A percentile compares a stretch with the other conserved stretches of the same genome.
phyloP scores from a whole-genome alignment of 2,329 filamentous ascomycete species.

The Cladophialophora bantiana region DNA sequence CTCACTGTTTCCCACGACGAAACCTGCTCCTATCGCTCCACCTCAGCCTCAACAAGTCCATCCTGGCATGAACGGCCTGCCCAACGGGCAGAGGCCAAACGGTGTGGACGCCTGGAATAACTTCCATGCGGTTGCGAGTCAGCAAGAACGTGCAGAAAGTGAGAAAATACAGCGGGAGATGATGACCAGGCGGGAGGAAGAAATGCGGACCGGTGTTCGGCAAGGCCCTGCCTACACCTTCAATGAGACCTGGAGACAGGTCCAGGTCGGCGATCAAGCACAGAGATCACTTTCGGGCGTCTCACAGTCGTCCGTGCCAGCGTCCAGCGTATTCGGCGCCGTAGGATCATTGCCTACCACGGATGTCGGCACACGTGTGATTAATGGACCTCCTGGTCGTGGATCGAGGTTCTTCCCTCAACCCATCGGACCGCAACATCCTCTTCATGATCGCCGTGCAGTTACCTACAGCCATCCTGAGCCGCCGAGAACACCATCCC shows the following conservation, averaged over 20 bases:
- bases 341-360: slow-evolving; percentile 48
- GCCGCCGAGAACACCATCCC: slow-evolving; percentile 52
- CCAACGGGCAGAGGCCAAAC: slow-evolving; percentile 43
- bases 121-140: slow-evolving; percentile 50
- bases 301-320: slow-evolving; percentile 46
- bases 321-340: slow-evolving; percentile 49
- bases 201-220: slow-evolving; percentile 44
- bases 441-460: slow-evolving; percentile 45
- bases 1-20: slow-evolving; percentile 49
- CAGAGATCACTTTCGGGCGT: slow-evolving; percentile 50
- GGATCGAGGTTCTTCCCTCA: slow-evolving; percentile 58
- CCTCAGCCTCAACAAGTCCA: slow-evolving; percentile 47
- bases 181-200: slow-evolving; percentile 49
- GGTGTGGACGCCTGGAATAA: slow-evolving; percentile 52
- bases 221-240: slow-evolving; percentile 48
- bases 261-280: slow-evolving; percentile 51
- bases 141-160: slow-evolving; percentile 51
- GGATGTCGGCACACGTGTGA: slow-evolving; percentile 46
- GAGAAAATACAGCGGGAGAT: slow-evolving; percentile 51
- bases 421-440: slow-evolving; percentile 27
- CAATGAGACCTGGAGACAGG: slow-evolving; percentile 57
- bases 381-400: slow-evolving; percentile 48
- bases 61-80: slow-evolving; percentile 35
- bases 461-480: slow-evolving; percentile 45
- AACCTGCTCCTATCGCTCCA: slow-evolving; percentile 56